Percentiles rank a stretch among this genome's conserved stretches.
phyloP scores from a whole-genome alignment of 768 basidiomycete genomes.

The Trametes maxima region DNA sequence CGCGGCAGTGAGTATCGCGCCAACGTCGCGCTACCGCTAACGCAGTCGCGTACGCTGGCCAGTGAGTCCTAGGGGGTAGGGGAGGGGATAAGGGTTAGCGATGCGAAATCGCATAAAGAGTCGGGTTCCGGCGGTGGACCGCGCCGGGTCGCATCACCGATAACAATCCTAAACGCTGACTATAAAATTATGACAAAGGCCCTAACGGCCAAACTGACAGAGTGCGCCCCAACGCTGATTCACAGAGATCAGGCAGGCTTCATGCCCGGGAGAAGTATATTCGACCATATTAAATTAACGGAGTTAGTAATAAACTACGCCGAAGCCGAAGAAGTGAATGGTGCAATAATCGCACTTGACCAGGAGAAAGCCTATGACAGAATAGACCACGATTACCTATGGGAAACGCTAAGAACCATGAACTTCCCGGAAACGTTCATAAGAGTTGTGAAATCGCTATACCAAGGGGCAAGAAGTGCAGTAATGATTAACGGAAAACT shows the following conservation, averaged over 20 bases:
- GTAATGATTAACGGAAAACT: conserved; percentile 38
- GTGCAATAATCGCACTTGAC: background rate
- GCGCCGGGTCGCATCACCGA: too few relatives aligned
- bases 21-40: too few relatives aligned
- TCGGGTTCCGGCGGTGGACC: too few relatives aligned
- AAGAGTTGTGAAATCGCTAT: conserved; percentile 27
- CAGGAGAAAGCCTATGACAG: too few relatives aligned
- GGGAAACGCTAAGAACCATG: conserved; percentile 8
- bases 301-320: conserved; percentile 21
- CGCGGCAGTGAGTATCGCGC: too few relatives aligned
- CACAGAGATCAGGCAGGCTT: conserved; percentile 45
- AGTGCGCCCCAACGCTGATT: conserved; percentile 22
- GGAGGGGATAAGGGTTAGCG: too few relatives aligned
- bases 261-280: conserved; percentile 34
- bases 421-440: conserved; percentile 23
- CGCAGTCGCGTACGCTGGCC: too few relatives aligned
- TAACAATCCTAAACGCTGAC: conserved; percentile 31
- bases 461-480: conserved; percentile 31
- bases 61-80: too few relatives aligned
- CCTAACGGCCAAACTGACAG: conserved; percentile 24
- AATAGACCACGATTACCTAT: conserved; percentile 4
- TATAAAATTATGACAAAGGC: conserved; percentile 29
- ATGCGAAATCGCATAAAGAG: too few relatives aligned
- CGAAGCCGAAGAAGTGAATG: conserved; percentile 9
- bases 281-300: conserved; percentile 36